These are phyloP conservation scores for Boletus vermiculosoides DNA, from an alignment of 768 basidiomycete genomes.

Conservation along the genomic window DNA sequence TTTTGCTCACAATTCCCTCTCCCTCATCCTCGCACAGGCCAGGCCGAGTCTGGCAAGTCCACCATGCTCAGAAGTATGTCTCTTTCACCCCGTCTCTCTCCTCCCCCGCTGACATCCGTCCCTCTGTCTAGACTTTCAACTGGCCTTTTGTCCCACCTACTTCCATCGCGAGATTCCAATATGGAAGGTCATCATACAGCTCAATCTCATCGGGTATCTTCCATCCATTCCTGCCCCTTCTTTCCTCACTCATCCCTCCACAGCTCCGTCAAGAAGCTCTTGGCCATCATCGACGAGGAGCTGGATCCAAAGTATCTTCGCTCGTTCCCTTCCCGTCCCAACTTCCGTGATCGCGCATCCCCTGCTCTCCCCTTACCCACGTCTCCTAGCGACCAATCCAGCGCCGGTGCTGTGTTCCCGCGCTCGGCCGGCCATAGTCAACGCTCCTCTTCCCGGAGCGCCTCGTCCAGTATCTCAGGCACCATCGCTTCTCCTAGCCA, in stretches of 20 bases:
- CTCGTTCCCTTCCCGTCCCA: background rate
- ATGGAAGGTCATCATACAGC: slow-evolving; percentile 66
- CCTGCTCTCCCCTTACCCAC: slow-evolving; percentile 13
- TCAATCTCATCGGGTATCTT: slow-evolving; percentile 62
- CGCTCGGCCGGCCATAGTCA: background rate
- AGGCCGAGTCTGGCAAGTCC: slow-evolving; percentile 34
- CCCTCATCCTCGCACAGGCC: slow-evolving; percentile 13
- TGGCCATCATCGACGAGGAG: slow-evolving; percentile 50
- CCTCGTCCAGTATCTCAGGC: background rate
- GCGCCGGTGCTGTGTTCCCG: background rate
- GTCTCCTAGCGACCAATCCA: background rate
- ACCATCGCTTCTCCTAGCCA: background rate
- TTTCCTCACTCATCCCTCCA: background rate
- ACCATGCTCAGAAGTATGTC: slow-evolving; percentile 30
- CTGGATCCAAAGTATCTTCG: slow-evolving; percentile 32
- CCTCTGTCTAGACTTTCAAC: slow-evolving; percentile 55
- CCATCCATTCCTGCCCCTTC: background rate
- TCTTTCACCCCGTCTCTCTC: background rate
- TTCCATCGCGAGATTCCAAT: slow-evolving; percentile 56
- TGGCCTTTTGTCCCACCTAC: slow-evolving; percentile 60
- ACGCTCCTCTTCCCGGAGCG: background rate
- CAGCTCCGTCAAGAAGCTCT: slow-evolving; percentile 58
- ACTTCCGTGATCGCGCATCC: slow-evolving; percentile 31
- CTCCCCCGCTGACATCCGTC: background rate
- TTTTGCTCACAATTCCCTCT: fast-evolving